These are phyloP conservation scores for Massariosphaeria phaeospora DNA, from an alignment of 495 filamentous ascomycete genomes.

Conservation along the genomic window DNA sequence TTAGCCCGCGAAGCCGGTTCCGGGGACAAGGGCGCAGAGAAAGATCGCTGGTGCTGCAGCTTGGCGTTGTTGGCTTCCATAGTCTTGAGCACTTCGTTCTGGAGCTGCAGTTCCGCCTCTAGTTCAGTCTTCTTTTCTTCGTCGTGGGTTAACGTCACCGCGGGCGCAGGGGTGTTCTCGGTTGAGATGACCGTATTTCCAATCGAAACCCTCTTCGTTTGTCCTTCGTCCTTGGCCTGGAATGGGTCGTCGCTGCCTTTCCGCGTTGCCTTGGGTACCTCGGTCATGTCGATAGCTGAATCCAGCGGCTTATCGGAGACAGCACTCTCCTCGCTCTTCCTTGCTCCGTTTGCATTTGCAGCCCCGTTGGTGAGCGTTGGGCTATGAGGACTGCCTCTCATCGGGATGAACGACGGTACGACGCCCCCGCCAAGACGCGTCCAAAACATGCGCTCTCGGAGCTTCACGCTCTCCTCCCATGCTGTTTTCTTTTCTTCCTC, in stretches of 20 bases:
- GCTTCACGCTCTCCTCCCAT: slow-evolving; percentile 86
- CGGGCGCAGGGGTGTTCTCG: not conserved
- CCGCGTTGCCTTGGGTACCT: not conserved
- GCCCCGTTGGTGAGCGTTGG: slow-evolving; percentile 24
- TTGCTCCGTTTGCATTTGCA: slow-evolving; percentile 3
- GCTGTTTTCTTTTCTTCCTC: slow-evolving; percentile 72
- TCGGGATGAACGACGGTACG: slow-evolving; percentile 54
- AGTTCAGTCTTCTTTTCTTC: slow-evolving; percentile 20
- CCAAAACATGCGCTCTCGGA: slow-evolving; percentile 97
- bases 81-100: slow-evolving; percentile 22
- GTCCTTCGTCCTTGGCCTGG: slow-evolving; percentile 2
- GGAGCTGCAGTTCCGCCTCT: slow-evolving; percentile 26
- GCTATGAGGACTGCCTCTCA: slow-evolving; percentile 33
- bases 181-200: slow-evolving; percentile 29
- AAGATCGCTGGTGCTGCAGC: not conserved
- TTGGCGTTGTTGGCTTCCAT: not conserved
- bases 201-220: slow-evolving; percentile 30
- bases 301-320: slow-evolving; percentile 14
- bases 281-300: slow-evolving; percentile 28
- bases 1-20: slow-evolving; percentile 10
- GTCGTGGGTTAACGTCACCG: slow-evolving; percentile 15
- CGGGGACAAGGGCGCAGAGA: slow-evolving; percentile 1
- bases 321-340: slow-evolving; percentile 27
- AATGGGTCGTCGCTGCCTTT: slow-evolving; percentile 31
- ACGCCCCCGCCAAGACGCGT: slow-evolving; percentile 83